phyloP scores from a whole-genome alignment of 345 rosid species.

The Anacardium occidentale region DNA sequence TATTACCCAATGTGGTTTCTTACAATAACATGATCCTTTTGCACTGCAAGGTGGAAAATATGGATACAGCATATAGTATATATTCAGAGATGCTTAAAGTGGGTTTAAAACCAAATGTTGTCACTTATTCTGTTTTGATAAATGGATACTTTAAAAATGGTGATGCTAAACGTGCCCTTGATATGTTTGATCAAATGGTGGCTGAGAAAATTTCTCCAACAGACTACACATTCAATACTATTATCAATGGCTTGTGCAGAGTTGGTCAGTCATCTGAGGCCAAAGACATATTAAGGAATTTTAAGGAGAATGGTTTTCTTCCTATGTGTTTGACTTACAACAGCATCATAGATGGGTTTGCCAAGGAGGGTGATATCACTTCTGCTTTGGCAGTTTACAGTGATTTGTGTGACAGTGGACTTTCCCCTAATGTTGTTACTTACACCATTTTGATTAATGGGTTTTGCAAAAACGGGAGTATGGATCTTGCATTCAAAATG shows the following conservation, averaged over 20 bases:
- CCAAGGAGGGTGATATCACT: slow-evolving; percentile 51
- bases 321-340: slow-evolving; percentile 58
- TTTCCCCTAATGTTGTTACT: slow-evolving; percentile 60
- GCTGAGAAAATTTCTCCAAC: slow-evolving; percentile 44
- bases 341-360: slow-evolving; percentile 60
- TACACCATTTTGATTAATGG: slow-evolving; percentile 69
- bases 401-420: slow-evolving; percentile 58
- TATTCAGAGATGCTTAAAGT: slow-evolving; percentile 47
- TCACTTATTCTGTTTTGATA: slow-evolving; percentile 61
- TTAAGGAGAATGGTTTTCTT: slow-evolving; percentile 42
- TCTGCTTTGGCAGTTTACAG: slow-evolving; percentile 47
- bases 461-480: slow-evolving; percentile 45
- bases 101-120: slow-evolving; percentile 55
- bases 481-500: slow-evolving; percentile 53
- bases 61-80: slow-evolving; percentile 45
- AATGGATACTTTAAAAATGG: slow-evolving; percentile 62
- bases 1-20: slow-evolving; percentile 48
- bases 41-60: slow-evolving; percentile 41
- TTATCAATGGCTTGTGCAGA: slow-evolving; percentile 66
- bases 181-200: slow-evolving; percentile 52
- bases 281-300: slow-evolving; percentile 43
- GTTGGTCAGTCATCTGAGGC: slow-evolving; percentile 57
- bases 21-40: slow-evolving; percentile 65
- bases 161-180: slow-evolving; percentile 42
- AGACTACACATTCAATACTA: slow-evolving; percentile 50